Evolutionary conservation across 352 stramenopile genomes (phyloP).

Genomic region (Globisporangium iwayamae): DNA sequence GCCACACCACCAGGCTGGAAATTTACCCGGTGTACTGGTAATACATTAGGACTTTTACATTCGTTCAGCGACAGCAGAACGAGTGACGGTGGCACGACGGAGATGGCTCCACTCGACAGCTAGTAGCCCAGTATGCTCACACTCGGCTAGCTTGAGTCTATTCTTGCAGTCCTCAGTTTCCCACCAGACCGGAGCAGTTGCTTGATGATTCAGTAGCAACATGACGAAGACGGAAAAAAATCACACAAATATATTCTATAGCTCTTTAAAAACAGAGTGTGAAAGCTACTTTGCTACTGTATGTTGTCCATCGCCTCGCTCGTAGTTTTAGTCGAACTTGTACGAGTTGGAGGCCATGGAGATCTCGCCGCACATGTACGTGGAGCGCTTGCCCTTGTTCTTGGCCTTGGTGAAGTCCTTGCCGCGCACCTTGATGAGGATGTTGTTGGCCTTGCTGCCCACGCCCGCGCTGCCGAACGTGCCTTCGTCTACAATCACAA

Average conservation of each 20-base stretch:
- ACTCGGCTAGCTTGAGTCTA: constrained; percentile 21
- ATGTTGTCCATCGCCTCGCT: neutral
- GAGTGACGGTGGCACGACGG: neutral
- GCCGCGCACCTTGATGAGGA: constrained; percentile 96
- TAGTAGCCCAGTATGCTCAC: constrained; percentile 41
- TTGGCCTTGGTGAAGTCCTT: constrained; percentile 99
- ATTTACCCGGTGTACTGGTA: too few species aligned
- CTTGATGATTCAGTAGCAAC: neutral
- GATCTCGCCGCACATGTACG: constrained; percentile 94
- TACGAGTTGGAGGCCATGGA: constrained; percentile 92
- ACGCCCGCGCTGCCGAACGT: constrained; percentile 96
- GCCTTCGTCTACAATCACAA: constrained; percentile 74
- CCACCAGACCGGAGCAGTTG: constrained; percentile 17
- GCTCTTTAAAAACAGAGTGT: constrained; percentile 5
- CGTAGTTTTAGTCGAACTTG: constrained; percentile 78
- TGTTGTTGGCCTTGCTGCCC: constrained; percentile 96
- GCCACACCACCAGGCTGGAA: too few species aligned
- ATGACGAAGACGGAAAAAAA: neutral
- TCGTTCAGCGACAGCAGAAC: too few species aligned
- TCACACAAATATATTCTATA: constrained; percentile 23
- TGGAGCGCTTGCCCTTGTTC: constrained; percentile 99
- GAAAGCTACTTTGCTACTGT: neutral
- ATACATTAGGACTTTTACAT: too few species aligned
- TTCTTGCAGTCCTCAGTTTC: constrained; percentile 20
- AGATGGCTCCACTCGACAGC: constrained; percentile 31